Evolutionary conservation across 352 stramenopile genomes (phyloP).

Genomic region (Phytopythium sindhum): DNA sequence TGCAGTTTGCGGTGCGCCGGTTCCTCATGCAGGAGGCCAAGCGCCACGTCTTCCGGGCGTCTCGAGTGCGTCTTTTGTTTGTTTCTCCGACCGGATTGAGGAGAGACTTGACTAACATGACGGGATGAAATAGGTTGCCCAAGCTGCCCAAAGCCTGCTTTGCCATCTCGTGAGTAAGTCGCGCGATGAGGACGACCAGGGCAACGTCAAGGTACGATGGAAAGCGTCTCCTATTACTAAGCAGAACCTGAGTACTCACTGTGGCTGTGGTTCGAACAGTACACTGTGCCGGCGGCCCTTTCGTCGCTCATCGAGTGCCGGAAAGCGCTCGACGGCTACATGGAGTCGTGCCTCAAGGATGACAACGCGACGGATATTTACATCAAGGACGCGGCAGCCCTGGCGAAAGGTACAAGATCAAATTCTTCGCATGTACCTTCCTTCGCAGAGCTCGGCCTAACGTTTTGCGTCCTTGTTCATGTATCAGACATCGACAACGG

Average conservation of each 20-base stretch:
- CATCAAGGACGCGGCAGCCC: constrained; percentile 47
- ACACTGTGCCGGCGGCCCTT: constrained; percentile 62
- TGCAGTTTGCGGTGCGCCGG: constrained; percentile 59
- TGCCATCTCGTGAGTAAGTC: constrained; percentile 57
- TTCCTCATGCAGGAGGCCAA: constrained; percentile 51
- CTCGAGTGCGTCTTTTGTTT: constrained; percentile 3
- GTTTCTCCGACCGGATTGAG: not conserved
- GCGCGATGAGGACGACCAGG: constrained; percentile 55
- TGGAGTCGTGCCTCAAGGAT: constrained; percentile 69
- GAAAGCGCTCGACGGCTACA: constrained; percentile 54
- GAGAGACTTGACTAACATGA: not conserved
- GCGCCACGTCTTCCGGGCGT: constrained; percentile 38
- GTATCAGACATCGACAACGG: constrained; percentile 65
- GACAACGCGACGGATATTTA: constrained; percentile 56
- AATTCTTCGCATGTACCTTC: not conserved
- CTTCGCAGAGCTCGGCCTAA: not conserved
- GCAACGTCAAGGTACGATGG: constrained; percentile 60
- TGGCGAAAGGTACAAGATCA: constrained; percentile 44
- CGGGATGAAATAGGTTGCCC: constrained; percentile 32
- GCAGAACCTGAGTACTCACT: not conserved
- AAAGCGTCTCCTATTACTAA: not conserved
- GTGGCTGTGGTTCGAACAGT: constrained; percentile 21
- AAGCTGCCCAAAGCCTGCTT: constrained; percentile 42
- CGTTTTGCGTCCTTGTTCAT: constrained; percentile 2
- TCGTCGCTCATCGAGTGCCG: constrained; percentile 69